Conservation (phyloP, 2,329 filamentous ascomycete species). For the Diplodia sapinea region DNA sequence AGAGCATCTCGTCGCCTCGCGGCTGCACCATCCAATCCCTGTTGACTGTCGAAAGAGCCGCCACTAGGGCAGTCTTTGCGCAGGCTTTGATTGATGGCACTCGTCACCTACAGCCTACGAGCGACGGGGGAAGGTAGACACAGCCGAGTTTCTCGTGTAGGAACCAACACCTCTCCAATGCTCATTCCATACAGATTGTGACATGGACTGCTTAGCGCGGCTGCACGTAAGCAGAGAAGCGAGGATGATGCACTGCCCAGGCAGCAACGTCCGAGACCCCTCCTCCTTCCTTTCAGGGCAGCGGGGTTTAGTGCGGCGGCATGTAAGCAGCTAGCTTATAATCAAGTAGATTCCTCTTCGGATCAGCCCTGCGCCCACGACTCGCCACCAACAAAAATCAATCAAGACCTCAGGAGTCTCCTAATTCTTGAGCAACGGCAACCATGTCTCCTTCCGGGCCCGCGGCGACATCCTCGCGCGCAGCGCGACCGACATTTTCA, state of each 20-base stretch:
- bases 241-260: too few species aligned
- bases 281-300: too few species aligned
- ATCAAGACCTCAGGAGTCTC: not conserved
- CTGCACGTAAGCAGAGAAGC: too few species aligned
- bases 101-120: not conserved
- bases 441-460: not conserved
- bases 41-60: not conserved
- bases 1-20: constrained; percentile 3
- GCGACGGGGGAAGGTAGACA: too few species aligned
- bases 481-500: not conserved
- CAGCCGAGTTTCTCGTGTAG: too few species aligned
- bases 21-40: not conserved
- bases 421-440: not conserved
- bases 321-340: not conserved
- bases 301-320: not conserved
- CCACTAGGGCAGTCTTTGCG: constrained; percentile 7
- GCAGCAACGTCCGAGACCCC: too few species aligned
- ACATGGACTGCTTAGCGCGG: too few species aligned
- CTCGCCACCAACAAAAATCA: not conserved
- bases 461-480: not conserved
- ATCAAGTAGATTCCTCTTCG: not conserved
- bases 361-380: not conserved
- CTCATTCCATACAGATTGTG: too few species aligned
- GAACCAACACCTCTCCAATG: too few species aligned
- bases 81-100: constrained; percentile 1